A percentile compares a stretch with the other conserved stretches of the same genome.
Conservation (phyloP, 768 basidiomycete genomes). For the Polyporus arcularius region DNA sequence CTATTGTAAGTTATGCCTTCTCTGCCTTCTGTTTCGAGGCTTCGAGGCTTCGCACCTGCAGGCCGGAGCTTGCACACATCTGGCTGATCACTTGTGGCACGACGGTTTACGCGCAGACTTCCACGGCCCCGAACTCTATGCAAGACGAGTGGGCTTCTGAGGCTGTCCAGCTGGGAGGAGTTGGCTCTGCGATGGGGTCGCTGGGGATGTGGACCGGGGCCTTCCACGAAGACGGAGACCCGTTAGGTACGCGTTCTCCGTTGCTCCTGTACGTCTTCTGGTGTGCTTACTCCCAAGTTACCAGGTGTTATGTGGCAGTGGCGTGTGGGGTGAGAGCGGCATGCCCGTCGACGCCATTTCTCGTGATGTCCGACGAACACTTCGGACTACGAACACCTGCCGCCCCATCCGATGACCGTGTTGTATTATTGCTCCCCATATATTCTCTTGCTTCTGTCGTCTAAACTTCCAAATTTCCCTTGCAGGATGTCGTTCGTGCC, state of each 20-base stretch:
- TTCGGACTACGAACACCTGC: neutral
- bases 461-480: too few relatives aligned
- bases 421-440: neutral
- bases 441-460: too few relatives aligned
- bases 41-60: too few relatives aligned
- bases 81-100: neutral
- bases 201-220: conserved; percentile 60
- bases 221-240: conserved; percentile 44
- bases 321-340: conserved; percentile 35
- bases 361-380: neutral
- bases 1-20: conserved; percentile 37
- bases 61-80: neutral
- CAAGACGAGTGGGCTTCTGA: conserved; percentile 53
- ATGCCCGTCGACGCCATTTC: neutral
- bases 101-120: neutral
- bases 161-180: conserved; percentile 56
- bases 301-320: conserved; percentile 45
- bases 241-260: conserved; percentile 37
- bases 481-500: too few relatives aligned
- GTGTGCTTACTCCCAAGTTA: neutral
- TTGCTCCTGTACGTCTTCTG: too few relatives aligned
- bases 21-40: neutral
- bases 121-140: conserved; percentile 20
- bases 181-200: conserved; percentile 53
- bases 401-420: neutral